Percentiles rank a stretch among this genome's conserved stretches.
phyloP scores from a whole-genome alignment of 2,329 filamentous ascomycete genomes.

The Botryotinia globosa region DNA sequence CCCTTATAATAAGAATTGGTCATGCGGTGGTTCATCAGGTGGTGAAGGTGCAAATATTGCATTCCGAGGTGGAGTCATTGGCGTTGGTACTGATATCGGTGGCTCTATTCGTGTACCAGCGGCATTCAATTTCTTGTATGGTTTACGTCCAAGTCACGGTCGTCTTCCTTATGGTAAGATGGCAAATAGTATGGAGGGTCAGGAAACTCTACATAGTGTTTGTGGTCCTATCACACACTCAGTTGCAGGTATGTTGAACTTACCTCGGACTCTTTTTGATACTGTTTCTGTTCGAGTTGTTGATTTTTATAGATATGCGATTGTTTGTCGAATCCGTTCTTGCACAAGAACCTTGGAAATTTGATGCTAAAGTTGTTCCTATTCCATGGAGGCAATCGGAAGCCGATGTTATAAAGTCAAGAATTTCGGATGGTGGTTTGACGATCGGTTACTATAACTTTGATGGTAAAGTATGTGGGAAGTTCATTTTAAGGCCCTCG shows the following conservation, averaged over 20 bases:
- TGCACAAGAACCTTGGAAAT: conserved; percentile 39
- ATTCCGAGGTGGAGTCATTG: conserved; percentile 35
- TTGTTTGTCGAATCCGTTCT: conserved; percentile 40
- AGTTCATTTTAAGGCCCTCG: background rate
- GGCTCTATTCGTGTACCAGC: conserved; percentile 40
- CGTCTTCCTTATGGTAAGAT: conserved; percentile 37
- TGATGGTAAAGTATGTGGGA: conserved; percentile 37
- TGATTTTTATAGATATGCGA: conserved; percentile 35
- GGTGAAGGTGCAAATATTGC: conserved; percentile 39
- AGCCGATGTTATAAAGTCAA: conserved; percentile 37
- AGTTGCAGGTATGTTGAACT: conserved; percentile 41
- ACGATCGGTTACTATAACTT: conserved; percentile 39
- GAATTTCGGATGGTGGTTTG: conserved; percentile 39
- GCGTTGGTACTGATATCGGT: conserved; percentile 39
- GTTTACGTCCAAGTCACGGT: conserved; percentile 39
- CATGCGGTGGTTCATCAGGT: conserved; percentile 36
- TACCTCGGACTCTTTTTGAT: conserved; percentile 22
- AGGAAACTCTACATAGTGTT: conserved; percentile 40
- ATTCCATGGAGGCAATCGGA: conserved; percentile 44
- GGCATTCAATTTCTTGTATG: conserved; percentile 41
- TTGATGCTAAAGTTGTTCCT: conserved; percentile 41
- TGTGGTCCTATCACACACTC: conserved; percentile 37
- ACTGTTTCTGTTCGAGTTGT: conserved; percentile 31
- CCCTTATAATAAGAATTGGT: conserved; percentile 34
- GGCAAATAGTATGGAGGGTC: conserved; percentile 44